phyloP scores from a whole-genome alignment of 139 green algal species.

The Desmodesmus armatus region DNA sequence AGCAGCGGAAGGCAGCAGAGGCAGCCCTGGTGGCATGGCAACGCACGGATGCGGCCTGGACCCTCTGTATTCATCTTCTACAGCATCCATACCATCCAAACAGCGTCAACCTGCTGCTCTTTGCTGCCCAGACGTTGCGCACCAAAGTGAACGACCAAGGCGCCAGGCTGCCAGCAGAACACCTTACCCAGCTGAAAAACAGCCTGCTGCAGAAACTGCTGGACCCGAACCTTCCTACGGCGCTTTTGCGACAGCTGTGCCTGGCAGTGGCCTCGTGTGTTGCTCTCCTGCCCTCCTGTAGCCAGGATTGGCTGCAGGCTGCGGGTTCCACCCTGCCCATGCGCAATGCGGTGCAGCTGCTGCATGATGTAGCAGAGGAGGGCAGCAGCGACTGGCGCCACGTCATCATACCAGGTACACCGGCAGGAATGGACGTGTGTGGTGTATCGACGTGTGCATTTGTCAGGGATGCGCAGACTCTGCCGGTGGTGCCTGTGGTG shows the following conservation, averaged over 20 bases:
- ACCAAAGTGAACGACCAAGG: background rate
- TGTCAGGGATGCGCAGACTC: too few relatives aligned
- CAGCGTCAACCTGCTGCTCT: background rate
- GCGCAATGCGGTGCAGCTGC: background rate
- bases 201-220: background rate
- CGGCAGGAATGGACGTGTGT: too few relatives aligned
- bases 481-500: too few relatives aligned
- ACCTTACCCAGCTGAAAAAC: constrained; percentile 4
- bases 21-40: background rate
- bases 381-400: constrained; percentile 31
- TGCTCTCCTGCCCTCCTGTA: background rate
- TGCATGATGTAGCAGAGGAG: constrained; percentile 18
- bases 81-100: background rate
- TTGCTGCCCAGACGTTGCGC: background rate
- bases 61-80: background rate
- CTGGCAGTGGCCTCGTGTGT: background rate
- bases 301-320: background rate
- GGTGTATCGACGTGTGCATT: too few relatives aligned
- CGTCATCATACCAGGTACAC: constrained; percentile 21
- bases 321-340: background rate
- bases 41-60: background rate
- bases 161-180: background rate
- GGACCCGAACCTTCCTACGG: background rate
- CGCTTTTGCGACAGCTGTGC: constrained; percentile 4
- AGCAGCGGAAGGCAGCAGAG: background rate